Evolutionary conservation across 768 basidiomycete genomes (phyloP).

Genomic region (Suillus subaureus): DNA sequence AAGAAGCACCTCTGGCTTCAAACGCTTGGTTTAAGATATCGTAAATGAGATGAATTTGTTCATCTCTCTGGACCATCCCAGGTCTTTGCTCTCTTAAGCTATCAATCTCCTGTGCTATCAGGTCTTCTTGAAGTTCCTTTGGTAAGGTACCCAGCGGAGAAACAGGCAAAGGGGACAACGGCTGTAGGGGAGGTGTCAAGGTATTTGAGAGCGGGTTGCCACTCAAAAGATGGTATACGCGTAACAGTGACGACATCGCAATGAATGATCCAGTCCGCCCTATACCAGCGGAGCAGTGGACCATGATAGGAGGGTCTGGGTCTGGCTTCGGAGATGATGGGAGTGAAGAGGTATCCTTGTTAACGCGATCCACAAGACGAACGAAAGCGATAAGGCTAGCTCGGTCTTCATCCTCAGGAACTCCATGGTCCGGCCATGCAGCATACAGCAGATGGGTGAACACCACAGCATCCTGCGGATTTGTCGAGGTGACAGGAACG

Average conservation of each 20-base stretch:
- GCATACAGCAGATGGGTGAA: conserved; percentile 75
- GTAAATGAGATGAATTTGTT: conserved; percentile 69
- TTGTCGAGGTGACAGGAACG: conserved; percentile 34
- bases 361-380: conserved; percentile 60
- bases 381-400: conserved; percentile 63
- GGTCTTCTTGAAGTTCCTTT: conserved; percentile 49
- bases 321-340: conserved; percentile 35
- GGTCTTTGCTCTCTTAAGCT: conserved; percentile 78
- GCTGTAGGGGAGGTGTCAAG: conserved; percentile 29
- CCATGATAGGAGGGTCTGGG: conserved; percentile 75
- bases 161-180: conserved; percentile 34
- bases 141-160: conserved; percentile 66
- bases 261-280: conserved; percentile 90
- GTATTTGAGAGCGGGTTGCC: conserved; percentile 26
- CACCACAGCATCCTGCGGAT: conserved; percentile 38
- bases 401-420: conserved; percentile 65
- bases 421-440: conserved; percentile 84
- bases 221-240: conserved; percentile 53
- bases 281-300: conserved; percentile 86
- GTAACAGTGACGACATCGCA: conserved; percentile 76
- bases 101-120: conserved; percentile 73
- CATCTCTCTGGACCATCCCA: conserved; percentile 76
- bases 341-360: conserved; percentile 46
- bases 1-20: conserved; percentile 12
- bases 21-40: conserved; percentile 46